Conservation (phyloP, 495 filamentous ascomycete species). For the Aspergillus incahuasiensis region DNA sequence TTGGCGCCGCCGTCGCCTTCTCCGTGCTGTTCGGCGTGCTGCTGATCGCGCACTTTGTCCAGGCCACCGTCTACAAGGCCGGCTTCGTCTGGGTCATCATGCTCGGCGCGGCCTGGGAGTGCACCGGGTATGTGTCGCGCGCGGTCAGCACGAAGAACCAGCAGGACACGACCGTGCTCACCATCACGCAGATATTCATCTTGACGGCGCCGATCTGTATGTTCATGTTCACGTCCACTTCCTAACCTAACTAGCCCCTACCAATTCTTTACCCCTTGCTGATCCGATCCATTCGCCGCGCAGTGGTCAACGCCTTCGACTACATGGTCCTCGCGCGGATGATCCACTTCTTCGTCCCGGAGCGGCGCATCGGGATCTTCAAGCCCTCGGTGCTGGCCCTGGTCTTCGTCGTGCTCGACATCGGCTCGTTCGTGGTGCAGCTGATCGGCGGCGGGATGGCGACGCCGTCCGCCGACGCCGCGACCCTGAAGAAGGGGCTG, state of each 20-base stretch:
- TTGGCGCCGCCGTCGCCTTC: conserved; percentile 34
- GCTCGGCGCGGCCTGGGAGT: background rate
- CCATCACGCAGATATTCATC: conserved; percentile 45
- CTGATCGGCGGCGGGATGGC: conserved; percentile 43
- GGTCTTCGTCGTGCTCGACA: conserved; percentile 61
- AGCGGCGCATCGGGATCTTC: conserved; percentile 44
- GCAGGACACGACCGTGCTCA: conserved; percentile 48
- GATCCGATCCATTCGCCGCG: too few relatives aligned
- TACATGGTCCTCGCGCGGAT: conserved; percentile 66
- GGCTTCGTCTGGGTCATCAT: conserved; percentile 6
- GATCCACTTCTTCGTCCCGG: conserved; percentile 53
- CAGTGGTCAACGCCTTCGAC: conserved; percentile 60
- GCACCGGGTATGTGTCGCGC: background rate
- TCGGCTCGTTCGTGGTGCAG: conserved; percentile 62
- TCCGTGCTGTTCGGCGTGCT: conserved; percentile 32
- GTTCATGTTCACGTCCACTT: background rate
- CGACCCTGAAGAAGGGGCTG: too few relatives aligned
- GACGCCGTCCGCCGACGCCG: background rate
- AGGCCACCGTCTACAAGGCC: conserved; percentile 29
- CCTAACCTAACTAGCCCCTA: background rate
- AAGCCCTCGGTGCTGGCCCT: conserved; percentile 35
- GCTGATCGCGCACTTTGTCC: conserved; percentile 26
- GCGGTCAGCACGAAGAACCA: conserved; percentile 9
- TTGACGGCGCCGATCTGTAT: conserved; percentile 25
- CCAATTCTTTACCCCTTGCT: too few relatives aligned